Conservation (phyloP, 139 green algal genomes). For the Trebouxia sp. region DNA sequence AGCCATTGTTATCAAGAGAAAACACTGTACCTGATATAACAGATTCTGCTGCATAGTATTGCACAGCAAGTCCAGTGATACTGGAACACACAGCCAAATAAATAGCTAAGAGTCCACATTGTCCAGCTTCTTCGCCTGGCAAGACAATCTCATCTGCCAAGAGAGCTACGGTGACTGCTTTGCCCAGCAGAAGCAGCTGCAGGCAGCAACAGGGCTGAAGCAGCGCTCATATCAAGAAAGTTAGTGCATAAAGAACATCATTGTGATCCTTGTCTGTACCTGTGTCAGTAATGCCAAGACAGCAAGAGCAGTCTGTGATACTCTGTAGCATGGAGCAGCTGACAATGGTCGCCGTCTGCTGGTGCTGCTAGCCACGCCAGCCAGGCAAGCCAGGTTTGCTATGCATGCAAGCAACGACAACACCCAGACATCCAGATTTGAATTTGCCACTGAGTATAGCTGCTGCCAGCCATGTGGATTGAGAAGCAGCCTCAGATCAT, state of each 20-base stretch:
- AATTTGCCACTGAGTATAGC: slow-evolving; percentile 43
- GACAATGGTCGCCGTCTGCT: background rate
- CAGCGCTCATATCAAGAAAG: background rate
- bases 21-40: slow-evolving; percentile 13
- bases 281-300: background rate
- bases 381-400: background rate
- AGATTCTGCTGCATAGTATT: background rate
- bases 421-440: slow-evolving; percentile 63
- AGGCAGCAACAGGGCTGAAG: slow-evolving; percentile 23
- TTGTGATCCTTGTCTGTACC: background rate
- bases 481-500: slow-evolving; percentile 22
- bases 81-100: slow-evolving; percentile 11
- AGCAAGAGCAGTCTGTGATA: background rate
- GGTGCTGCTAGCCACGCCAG: background rate
- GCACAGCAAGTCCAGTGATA: slow-evolving; percentile 14
- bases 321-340: background rate
- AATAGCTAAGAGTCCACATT: slow-evolving; percentile 12
- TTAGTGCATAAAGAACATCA: background rate
- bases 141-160: slow-evolving; percentile 42
- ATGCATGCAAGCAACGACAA: slow-evolving; percentile 34
- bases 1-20: background rate
- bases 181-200: slow-evolving; percentile 59
- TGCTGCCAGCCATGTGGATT: slow-evolving; percentile 30
- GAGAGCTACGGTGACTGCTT: slow-evolving; percentile 61
- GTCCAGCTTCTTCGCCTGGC: slow-evolving; percentile 29